Percentiles rank a stretch among this genome's conserved stretches.
Evolutionary conservation across 2,329 filamentous ascomycete genomes (phyloP).

Genomic region (Phialophora verrucosa): DNA sequence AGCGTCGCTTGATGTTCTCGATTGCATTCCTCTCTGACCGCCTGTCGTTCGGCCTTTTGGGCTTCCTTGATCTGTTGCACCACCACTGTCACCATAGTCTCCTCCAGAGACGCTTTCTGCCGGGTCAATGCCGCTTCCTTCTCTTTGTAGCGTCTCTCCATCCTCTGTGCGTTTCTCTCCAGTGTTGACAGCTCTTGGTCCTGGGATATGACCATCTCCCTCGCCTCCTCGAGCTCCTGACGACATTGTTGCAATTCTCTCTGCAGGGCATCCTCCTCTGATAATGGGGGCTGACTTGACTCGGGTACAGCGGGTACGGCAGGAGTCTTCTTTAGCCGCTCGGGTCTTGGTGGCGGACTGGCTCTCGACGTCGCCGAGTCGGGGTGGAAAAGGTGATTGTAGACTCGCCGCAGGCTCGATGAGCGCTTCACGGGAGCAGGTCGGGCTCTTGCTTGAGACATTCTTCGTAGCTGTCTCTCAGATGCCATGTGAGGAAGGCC

Average conservation of each 20-base stretch:
- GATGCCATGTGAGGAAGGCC: constrained; percentile 30
- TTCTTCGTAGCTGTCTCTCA: constrained; percentile 30
- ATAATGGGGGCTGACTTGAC: constrained; percentile 7
- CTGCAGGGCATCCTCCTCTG: constrained; percentile 24
- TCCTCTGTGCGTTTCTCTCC: constrained; percentile 42
- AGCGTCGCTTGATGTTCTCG: constrained; percentile 26
- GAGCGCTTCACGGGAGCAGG: constrained; percentile 31
- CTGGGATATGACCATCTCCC: constrained; percentile 30
- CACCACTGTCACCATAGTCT: constrained; percentile 35
- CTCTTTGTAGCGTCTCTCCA: constrained; percentile 37
- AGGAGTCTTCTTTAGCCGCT: constrained; percentile 19
- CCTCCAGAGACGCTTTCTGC: constrained; percentile 33
- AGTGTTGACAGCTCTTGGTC: constrained; percentile 32
- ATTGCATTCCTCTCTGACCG: constrained; percentile 27
- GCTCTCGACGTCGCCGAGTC: constrained; percentile 12
- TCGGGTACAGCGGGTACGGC: constrained; percentile 10
- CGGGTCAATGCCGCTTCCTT: constrained; percentile 33
- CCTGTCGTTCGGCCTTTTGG: constrained; percentile 31
- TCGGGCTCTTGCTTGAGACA: constrained; percentile 30
- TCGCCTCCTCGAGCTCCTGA: constrained; percentile 32
- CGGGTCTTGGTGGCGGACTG: constrained; percentile 1
- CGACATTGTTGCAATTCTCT: constrained; percentile 36
- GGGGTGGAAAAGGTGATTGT: constrained; percentile 35
- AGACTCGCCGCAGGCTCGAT: constrained; percentile 31
- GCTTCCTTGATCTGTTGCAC: constrained; percentile 37